phyloP scores from a whole-genome alignment of 495 filamentous ascomycete species.

The Neurospora terricola region DNA sequence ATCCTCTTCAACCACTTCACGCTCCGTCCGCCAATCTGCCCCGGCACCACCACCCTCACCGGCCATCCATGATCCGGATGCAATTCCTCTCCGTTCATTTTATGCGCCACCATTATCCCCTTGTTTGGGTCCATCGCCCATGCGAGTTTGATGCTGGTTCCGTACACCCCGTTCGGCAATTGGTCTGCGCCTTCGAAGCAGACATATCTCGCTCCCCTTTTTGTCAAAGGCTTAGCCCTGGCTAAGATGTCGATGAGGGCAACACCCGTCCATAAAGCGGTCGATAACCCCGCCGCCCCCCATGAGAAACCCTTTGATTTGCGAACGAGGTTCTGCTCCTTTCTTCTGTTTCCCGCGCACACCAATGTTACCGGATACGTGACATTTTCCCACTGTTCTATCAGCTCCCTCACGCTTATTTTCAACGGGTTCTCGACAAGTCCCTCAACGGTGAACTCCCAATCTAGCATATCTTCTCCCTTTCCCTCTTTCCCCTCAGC shows the following conservation, averaged over 20 bases:
- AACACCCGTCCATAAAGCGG: conserved; percentile 82
- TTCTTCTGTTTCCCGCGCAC: conserved; percentile 87
- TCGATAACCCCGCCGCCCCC: conserved; percentile 85
- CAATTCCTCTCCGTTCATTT: conserved; percentile 84
- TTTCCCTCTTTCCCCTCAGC: not conserved
- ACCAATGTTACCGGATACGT: conserved; percentile 86
- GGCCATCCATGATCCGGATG: conserved; percentile 85
- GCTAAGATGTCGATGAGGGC: conserved; percentile 62
- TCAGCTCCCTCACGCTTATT: conserved; percentile 63
- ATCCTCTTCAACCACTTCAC: conserved; percentile 92
- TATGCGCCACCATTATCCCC: conserved; percentile 83
- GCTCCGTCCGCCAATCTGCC: conserved; percentile 88
- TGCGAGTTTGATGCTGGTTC: conserved; percentile 72
- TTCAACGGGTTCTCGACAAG: conserved; percentile 71
- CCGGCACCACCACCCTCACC: conserved; percentile 74
- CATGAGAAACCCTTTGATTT: conserved; percentile 96
- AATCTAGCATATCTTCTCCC: conserved; percentile 51
- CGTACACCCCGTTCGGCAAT: conserved; percentile 84
- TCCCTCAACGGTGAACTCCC: conserved; percentile 82
- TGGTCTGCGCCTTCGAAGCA: conserved; percentile 93
- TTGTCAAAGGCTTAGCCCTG: conserved; percentile 47
- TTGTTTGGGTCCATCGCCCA: conserved; percentile 81
- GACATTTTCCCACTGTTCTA: conserved; percentile 70
- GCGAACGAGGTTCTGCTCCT: conserved; percentile 86
- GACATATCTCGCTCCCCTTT: conserved; percentile 66